These are phyloP conservation scores for Diaporthe velutina DNA, from an alignment of 2,329 filamentous ascomycete species.

Conservation along the genomic window DNA sequence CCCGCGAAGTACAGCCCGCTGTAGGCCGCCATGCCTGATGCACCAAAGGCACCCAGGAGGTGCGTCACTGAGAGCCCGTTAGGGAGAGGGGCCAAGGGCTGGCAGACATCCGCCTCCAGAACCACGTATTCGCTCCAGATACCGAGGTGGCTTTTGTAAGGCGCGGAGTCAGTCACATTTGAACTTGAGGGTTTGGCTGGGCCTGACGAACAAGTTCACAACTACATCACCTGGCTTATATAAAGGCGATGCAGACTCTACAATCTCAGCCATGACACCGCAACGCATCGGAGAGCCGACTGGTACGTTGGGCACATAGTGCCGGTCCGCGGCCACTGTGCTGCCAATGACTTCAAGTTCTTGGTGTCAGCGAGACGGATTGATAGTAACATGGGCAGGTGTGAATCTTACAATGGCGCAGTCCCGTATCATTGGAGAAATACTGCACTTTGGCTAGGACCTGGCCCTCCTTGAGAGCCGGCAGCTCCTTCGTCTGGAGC, in stretches of 20 bases:
- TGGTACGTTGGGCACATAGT: conserved; percentile 46
- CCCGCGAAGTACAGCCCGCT: conserved; percentile 55
- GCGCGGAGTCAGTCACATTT: not conserved
- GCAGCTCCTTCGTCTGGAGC: conserved; percentile 44
- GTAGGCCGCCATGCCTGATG: conserved; percentile 58
- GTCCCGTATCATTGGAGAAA: conserved; percentile 49
- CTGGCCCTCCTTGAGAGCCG: conserved; percentile 44
- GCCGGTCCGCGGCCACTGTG: conserved; percentile 44
- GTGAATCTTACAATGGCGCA: conserved; percentile 42
- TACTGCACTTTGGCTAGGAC: conserved; percentile 44
- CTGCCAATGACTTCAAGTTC: conserved; percentile 42
- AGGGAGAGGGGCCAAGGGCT: conserved; percentile 42
- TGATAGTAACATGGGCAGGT: too few species aligned
- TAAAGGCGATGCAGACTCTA: conserved; percentile 44
- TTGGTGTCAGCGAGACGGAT: not conserved
- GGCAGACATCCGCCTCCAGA: conserved; percentile 42
- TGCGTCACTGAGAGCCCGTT: conserved; percentile 44
- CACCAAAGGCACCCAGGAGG: conserved; percentile 47
- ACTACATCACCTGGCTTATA: conserved; percentile 44
- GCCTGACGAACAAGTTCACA: conserved; percentile 38
- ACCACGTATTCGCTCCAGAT: conserved; percentile 46
- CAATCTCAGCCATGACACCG: conserved; percentile 46
- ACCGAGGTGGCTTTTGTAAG: conserved; percentile 41
- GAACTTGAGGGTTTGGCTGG: not conserved
- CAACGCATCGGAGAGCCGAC: conserved; percentile 46